Evolutionary conservation across 2,329 filamentous ascomycete species (phyloP), one percentile per base, ranked within the genome.

Genomic region (Pseudomassariella vexata): DNA sequence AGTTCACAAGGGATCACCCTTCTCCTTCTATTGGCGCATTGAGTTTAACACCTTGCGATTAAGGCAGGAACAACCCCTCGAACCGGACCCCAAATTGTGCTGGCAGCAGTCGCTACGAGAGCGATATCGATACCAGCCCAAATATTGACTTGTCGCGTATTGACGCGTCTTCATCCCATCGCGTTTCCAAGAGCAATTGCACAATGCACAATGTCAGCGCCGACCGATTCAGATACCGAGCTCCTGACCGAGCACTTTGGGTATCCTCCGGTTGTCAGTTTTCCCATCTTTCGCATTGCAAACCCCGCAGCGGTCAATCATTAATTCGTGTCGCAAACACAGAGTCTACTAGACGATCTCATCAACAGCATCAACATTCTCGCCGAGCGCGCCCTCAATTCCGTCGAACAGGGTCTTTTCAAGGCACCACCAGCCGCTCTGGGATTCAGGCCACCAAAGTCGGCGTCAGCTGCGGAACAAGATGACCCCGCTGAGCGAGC

Each of bases 311-410:
- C n/a, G n/a, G n/a, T n/a, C 30, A 27, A 36, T 18, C 32, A 18
- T 12, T 11, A 24, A 26, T 31, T 30, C 35, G 29, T 33, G 32
- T 41, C 38, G 15, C 32, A 28, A 30, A 32, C 36, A 11, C 50
- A 95, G 89, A 85, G 85, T 39, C 77, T 98, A 24, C 83, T 98
- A 52, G 92, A 98, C 75, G 90, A 96, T 63, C 89, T 96, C 48
- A 95, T 96, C 66, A 95, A 96, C 68, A 85, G 83, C 34, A 79
- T 95, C 59, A 98, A 96, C 66, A 85, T 90, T 51, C 76, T 95
- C 49, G 83, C 92, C 50, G 92, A 94, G 61, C 83, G 83, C 57
- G 89, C 87, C 33, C 80, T 95, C 50, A 85, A 86, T 50, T 86
- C 84, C 39, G 79, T 96, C 44, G 92, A 96, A 60, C 76, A 79